phyloP scores from a whole-genome alignment of 495 filamentous ascomycete genomes.

The Neurospora cerealis region DNA sequence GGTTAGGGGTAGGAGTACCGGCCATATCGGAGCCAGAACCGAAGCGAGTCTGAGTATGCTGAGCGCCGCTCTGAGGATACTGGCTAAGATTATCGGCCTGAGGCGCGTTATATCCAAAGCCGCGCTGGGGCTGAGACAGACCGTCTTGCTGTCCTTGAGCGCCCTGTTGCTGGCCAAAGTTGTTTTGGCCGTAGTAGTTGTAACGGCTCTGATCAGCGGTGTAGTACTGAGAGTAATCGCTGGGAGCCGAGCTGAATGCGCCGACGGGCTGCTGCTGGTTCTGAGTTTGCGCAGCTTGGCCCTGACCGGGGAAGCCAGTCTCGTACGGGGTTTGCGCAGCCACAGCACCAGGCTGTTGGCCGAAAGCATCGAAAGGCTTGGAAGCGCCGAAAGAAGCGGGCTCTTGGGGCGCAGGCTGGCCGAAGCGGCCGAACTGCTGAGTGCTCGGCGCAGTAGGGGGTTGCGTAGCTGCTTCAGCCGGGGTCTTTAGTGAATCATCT shows the following conservation, averaged over 20 bases:
- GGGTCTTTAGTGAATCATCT: constrained; percentile 20
- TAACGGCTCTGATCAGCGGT: constrained; percentile 73
- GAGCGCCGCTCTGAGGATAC: constrained; percentile 56
- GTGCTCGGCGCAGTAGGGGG: constrained; percentile 36
- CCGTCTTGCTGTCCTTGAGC: constrained; percentile 62
- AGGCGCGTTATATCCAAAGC: constrained; percentile 63
- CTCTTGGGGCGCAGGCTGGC: constrained; percentile 46
- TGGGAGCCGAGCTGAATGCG: constrained; percentile 61
- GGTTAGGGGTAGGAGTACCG: constrained; percentile 73
- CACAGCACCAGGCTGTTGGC: constrained; percentile 51
- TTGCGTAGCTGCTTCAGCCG: constrained; percentile 21
- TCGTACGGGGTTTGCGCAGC: constrained; percentile 33
- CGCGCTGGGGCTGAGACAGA: constrained; percentile 53
- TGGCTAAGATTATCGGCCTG: constrained; percentile 66
- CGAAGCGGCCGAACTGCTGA: constrained; percentile 67
- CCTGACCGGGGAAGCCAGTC: constrained; percentile 42
- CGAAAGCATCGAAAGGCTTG: constrained; percentile 84
- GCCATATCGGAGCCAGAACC: constrained; percentile 55
- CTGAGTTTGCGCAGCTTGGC: constrained; percentile 47
- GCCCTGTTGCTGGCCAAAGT: constrained; percentile 60
- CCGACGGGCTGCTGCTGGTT: constrained; percentile 45
- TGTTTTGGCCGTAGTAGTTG: constrained; percentile 64
- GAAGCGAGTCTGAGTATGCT: constrained; percentile 20
- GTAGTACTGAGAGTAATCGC: constrained; percentile 80
- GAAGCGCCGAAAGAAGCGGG: constrained; percentile 48